These are phyloP conservation scores for Stentor roeselii DNA, from an alignment of 73 alveolate species.

Conservation along the genomic window DNA sequence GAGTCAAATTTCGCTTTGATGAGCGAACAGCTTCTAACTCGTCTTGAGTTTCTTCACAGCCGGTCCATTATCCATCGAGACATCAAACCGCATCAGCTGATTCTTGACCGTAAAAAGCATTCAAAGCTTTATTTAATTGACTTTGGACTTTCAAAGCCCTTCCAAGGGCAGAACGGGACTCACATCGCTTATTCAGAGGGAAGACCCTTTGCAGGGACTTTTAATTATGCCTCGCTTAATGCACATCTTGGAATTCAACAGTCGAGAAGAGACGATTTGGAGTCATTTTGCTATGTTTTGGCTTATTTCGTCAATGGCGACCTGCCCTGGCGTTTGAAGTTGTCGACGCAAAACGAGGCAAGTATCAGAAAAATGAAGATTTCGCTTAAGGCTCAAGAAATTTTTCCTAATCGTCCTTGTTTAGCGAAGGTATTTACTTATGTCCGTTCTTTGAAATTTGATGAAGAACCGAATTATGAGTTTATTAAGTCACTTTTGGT, in stretches of 20 bases:
- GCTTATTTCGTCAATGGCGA: conserved; percentile 49
- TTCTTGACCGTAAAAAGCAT: not conserved
- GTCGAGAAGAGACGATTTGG: conserved; percentile 41
- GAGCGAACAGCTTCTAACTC: not conserved
- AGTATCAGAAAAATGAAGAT: not conserved
- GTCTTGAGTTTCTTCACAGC: not conserved
- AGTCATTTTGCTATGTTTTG: conserved; percentile 50
- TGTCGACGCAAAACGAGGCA: not conserved
- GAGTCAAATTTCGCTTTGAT: not conserved
- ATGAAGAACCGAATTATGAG: not conserved
- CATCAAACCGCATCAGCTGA: not conserved
- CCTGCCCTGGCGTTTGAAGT: conserved; percentile 58
- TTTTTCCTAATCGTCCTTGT: too few relatives aligned
- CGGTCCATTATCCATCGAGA: not conserved
- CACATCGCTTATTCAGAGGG: conserved; percentile 59
- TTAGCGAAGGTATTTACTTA: not conserved
- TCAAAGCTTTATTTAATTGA: conserved; percentile 34
- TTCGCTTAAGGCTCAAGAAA: not conserved
- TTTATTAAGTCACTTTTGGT: not conserved
- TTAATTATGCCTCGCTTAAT: conserved; percentile 48
- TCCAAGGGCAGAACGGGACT: conserved; percentile 44
- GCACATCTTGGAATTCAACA: conserved; percentile 37
- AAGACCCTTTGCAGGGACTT: conserved; percentile 53
- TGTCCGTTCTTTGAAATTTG: not conserved
- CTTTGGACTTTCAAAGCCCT: conserved; percentile 76